These are phyloP conservation scores for Alternaria longipes DNA, from an alignment of 2,329 filamentous ascomycete species.

Conservation along the genomic window DNA sequence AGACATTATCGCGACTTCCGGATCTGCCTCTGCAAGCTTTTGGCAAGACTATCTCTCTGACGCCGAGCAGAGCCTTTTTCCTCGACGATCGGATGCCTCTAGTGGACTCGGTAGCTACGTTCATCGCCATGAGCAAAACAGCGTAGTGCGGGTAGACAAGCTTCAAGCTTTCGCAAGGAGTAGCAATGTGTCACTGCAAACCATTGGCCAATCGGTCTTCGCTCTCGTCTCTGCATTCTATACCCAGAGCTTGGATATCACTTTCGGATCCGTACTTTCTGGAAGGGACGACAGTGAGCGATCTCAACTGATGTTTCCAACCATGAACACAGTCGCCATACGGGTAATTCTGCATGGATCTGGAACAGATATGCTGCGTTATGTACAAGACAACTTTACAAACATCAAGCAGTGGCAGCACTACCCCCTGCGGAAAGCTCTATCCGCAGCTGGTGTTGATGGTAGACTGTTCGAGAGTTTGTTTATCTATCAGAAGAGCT, in stretches of 20 bases:
- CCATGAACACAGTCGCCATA: conserved; percentile 89
- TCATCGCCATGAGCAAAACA: conserved; percentile 59
- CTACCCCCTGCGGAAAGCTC: conserved; percentile 77
- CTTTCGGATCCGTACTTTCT: conserved; percentile 84
- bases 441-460: conserved; percentile 60
- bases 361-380: conserved; percentile 69
- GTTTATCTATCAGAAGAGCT: conserved; percentile 70
- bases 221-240: conserved; percentile 73
- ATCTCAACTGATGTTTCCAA: conserved; percentile 78
- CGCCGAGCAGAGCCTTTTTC: conserved; percentile 54
- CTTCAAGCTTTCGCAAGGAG: conserved; percentile 70
- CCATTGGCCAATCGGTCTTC: conserved; percentile 80
- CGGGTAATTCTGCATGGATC: conserved; percentile 77
- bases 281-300: conserved; percentile 79
- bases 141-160: conserved; percentile 52
- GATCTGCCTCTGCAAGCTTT: conserved; percentile 65
- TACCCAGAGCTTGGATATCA: conserved; percentile 73
- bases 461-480: conserved; percentile 69
- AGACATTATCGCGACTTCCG: conserved; percentile 60
- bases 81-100: conserved; percentile 22
- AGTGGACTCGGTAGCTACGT: conserved; percentile 24
- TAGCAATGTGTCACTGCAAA: conserved; percentile 76
- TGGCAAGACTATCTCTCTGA: conserved; percentile 75
- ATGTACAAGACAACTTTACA: conserved; percentile 75
- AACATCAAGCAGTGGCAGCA: conserved; percentile 76